phyloP scores from a whole-genome alignment of 139 green algal species.

The Limnomonas spitsbergensis region DNA sequence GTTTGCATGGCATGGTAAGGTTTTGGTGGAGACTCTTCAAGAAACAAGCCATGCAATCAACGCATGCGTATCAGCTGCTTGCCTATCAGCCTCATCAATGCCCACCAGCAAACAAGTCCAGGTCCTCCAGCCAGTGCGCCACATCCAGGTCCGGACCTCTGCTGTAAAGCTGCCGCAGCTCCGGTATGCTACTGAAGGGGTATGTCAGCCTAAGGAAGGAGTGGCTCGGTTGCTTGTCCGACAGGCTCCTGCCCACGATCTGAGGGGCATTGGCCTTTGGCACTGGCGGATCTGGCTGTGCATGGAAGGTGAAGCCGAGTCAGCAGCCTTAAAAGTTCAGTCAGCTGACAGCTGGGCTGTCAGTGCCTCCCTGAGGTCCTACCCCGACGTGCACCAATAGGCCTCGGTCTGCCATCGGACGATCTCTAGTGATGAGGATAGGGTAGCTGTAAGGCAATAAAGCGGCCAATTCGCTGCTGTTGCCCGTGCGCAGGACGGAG shows the following conservation, averaged over 20 bases:
- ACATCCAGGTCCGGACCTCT: constrained; percentile 13
- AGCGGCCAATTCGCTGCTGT: background rate
- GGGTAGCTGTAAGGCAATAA: constrained; percentile 26
- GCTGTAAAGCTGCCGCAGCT: constrained; percentile 21
- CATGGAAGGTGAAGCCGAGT: too few relatives aligned
- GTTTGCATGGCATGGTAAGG: too few relatives aligned
- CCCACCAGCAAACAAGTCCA: constrained; percentile 30
- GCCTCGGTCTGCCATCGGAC: constrained; percentile 11
- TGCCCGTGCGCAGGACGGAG: background rate
- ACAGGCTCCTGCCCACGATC: background rate
- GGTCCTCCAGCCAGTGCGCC: constrained; percentile 23
- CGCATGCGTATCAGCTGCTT: too few relatives aligned
- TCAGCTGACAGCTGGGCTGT: too few relatives aligned
- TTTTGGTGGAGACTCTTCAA: too few relatives aligned
- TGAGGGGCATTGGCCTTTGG: too few relatives aligned
- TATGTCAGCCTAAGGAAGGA: constrained; percentile 19
- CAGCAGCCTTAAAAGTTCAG: too few relatives aligned
- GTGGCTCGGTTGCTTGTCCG: background rate
- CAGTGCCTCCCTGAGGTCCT: background rate
- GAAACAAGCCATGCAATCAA: too few relatives aligned
- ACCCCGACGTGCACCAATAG: constrained; percentile 21
- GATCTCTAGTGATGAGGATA: constrained; percentile 13
- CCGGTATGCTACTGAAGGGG: constrained; percentile 16
- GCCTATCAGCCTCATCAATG: too few relatives aligned
- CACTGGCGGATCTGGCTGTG: too few relatives aligned